phyloP scores from a whole-genome alignment of 495 filamentous ascomycete species.

The Penicillium egyptiacum region DNA sequence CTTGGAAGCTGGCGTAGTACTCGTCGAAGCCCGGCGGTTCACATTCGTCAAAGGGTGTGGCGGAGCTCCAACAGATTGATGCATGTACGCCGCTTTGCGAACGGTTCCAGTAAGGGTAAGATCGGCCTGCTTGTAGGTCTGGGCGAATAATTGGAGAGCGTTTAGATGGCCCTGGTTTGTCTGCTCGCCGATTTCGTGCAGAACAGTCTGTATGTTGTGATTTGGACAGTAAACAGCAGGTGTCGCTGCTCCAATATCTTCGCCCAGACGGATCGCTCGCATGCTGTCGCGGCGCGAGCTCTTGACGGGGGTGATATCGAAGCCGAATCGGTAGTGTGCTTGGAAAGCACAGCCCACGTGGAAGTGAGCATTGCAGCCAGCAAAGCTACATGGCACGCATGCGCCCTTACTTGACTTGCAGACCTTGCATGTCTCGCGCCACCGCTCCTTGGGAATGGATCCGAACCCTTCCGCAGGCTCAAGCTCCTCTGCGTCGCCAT shows the following conservation, averaged over 20 bases:
- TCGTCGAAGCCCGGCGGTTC: slow-evolving; percentile 43
- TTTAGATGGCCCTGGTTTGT: slow-evolving; percentile 59
- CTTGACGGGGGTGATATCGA: slow-evolving; percentile 89
- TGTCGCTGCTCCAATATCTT: slow-evolving; percentile 72
- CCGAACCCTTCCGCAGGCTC: slow-evolving; percentile 86
- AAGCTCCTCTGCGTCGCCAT: slow-evolving; percentile 75
- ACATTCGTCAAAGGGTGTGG: slow-evolving; percentile 27
- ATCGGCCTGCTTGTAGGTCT: slow-evolving; percentile 93
- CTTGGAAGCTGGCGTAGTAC: slow-evolving; percentile 29
- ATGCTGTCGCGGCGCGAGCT: slow-evolving; percentile 75
- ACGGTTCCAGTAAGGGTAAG: slow-evolving; percentile 84
- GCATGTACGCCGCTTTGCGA: slow-evolving; percentile 74
- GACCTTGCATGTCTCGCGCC: slow-evolving; percentile 76
- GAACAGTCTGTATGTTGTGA: slow-evolving; percentile 65
- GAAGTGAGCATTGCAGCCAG: slow-evolving; percentile 73
- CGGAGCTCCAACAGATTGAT: slow-evolving; percentile 46
- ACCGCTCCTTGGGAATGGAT: slow-evolving; percentile 65
- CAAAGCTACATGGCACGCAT: slow-evolving; percentile 70
- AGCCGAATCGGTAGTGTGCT: slow-evolving; percentile 77
- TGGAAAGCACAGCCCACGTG: slow-evolving; percentile 90
- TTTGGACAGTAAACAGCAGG: slow-evolving; percentile 89
- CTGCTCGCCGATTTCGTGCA: slow-evolving; percentile 76
- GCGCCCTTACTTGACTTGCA: slow-evolving; percentile 70
- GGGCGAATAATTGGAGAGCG: slow-evolving; percentile 81
- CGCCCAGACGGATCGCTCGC: slow-evolving; percentile 70